These are phyloP conservation scores for Saitozyma sp. DNA, from an alignment of 768 basidiomycete species.

Conservation along the genomic window DNA sequence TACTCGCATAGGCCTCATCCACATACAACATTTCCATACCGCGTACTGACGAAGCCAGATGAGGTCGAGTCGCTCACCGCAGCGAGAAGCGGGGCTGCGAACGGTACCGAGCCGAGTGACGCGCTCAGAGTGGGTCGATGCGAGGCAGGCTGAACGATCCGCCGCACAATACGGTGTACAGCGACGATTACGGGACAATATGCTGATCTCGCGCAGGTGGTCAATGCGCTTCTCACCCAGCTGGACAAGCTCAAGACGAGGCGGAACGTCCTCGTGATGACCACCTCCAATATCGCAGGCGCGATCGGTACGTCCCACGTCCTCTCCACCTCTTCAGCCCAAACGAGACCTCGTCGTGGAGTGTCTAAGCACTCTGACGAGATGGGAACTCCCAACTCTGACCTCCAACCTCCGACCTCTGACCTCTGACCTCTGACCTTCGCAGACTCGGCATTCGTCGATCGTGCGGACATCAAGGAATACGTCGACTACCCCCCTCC, in stretches of 20 bases:
- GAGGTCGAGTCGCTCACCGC: constrained; percentile 96
- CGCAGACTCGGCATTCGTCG: constrained; percentile 88
- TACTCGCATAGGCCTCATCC: no score
- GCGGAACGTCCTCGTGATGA: constrained; percentile 93
- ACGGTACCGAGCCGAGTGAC: constrained; percentile 93
- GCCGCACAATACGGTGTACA: background rate
- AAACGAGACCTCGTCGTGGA: no score
- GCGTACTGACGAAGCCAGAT: constrained; percentile 59
- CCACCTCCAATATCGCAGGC: constrained; percentile 90
- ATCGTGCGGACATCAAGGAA: constrained; percentile 94
- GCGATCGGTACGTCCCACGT: constrained; percentile 82
- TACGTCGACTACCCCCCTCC: constrained; percentile 87
- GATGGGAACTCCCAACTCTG: no score
- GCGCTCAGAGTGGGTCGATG: constrained; percentile 71
- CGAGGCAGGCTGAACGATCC: background rate
- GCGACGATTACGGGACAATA: background rate
- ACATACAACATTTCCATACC: no score
- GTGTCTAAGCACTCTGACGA: no score
- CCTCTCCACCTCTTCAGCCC: no score
- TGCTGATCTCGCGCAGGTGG: constrained; percentile 65
- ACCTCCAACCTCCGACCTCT: background rate
- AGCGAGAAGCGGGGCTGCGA: constrained; percentile 89
- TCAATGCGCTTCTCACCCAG: constrained; percentile 94
- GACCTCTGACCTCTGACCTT: background rate
- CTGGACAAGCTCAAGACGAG: constrained; percentile 89